Evolutionary conservation across 495 filamentous ascomycete species (phyloP).

Genomic region (Penicillium maclennaniae): DNA sequence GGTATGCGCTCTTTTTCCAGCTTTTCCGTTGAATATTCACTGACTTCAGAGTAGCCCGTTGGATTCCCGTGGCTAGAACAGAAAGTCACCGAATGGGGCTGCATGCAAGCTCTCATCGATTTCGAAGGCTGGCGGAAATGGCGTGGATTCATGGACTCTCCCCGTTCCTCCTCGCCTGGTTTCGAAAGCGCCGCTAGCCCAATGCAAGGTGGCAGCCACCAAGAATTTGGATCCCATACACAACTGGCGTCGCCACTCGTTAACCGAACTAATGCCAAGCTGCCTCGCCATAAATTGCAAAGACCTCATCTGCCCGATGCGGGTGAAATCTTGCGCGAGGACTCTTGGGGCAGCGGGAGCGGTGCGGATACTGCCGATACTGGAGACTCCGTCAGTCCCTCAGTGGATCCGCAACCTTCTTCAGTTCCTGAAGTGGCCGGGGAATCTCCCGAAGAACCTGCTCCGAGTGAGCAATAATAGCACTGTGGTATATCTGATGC

Average conservation of each 20-base stretch:
- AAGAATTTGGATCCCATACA: conserved; percentile 3
- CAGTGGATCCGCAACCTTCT: background rate
- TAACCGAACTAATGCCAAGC: conserved; percentile 10
- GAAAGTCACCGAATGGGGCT: conserved; percentile 99
- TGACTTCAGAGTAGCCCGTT: conserved; percentile 62
- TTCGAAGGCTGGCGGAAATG: conserved; percentile 98
- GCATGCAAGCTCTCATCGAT: conserved; percentile 98
- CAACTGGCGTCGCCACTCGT: conserved; percentile 16
- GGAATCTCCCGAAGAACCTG: background rate
- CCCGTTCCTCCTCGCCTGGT: conserved; percentile 17
- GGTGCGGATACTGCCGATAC: conserved; percentile 31
- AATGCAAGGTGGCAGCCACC: conserved; percentile 26
- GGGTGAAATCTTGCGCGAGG: conserved; percentile 26
- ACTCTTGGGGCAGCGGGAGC: conserved; percentile 38
- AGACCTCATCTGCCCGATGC: conserved; percentile 18
- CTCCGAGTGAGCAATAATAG: conserved; percentile 4
- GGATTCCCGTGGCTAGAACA: conserved; percentile 96
- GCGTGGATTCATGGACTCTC: conserved; percentile 68
- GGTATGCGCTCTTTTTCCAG: conserved; percentile 48
- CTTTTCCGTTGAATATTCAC: conserved; percentile 3
- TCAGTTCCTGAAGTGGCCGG: too few species aligned
- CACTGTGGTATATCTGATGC: background rate
- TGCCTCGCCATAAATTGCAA: conserved; percentile 7
- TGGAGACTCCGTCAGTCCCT: conserved; percentile 20
- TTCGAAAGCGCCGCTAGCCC: conserved; percentile 28